These are phyloP conservation scores for Saccharomycopsis sp. DNA, from an alignment of 805 yeast species.

Conservation along the genomic window DNA sequence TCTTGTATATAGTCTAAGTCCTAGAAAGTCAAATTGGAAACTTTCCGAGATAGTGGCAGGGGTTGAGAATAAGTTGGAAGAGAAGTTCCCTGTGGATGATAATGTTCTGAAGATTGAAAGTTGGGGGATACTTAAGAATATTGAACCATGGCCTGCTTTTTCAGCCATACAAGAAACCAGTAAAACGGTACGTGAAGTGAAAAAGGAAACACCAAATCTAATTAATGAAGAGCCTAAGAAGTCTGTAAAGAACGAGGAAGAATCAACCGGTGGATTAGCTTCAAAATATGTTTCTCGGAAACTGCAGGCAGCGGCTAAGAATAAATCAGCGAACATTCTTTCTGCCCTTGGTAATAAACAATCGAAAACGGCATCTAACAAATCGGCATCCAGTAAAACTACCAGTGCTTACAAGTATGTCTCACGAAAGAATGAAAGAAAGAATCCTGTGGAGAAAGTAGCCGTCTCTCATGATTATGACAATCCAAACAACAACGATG, in stretches of 20 bases:
- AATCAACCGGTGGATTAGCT: neutral
- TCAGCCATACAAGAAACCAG: neutral
- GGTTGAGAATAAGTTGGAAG: conserved; percentile 7
- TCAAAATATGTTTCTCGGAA: neutral
- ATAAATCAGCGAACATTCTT: conserved; percentile 1
- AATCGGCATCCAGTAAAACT: neutral
- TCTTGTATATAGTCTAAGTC: conserved; percentile 35
- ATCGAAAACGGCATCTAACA: neutral
- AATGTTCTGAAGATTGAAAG: conserved; percentile 8
- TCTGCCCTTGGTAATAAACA: neutral
- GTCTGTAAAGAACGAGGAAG: neutral
- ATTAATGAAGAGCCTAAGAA: neutral
- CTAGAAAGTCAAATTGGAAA: conserved; percentile 16
- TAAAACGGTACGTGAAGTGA: neutral
- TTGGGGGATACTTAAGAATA: conserved; percentile 24
- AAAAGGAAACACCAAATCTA: neutral
- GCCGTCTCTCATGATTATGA: conserved; percentile 15
- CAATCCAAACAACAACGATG: conserved; percentile 9
- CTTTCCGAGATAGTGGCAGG: conserved; percentile 16
- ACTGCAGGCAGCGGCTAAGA: neutral
- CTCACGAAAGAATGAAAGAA: conserved; percentile 12
- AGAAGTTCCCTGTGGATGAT: conserved; percentile 2
- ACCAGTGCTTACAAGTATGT: conserved; percentile 6
- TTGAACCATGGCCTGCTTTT: conserved; percentile 7
- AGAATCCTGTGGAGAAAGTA: conserved; percentile 13